Conservation (phyloP, 129 eudicot genomes). For the Flaveria linearis region DNA sequence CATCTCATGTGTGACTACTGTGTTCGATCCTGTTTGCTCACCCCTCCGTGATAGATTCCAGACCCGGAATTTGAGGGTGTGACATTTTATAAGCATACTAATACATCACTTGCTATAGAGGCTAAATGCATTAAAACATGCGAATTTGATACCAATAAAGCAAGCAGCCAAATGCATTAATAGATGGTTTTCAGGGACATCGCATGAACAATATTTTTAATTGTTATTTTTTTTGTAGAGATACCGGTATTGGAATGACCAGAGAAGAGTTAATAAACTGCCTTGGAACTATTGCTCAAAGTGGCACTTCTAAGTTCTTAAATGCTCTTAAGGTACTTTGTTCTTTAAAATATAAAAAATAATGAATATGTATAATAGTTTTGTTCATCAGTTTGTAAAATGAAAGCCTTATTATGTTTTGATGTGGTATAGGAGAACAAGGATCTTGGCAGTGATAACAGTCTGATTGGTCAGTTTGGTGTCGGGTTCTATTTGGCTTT, state of each 20-base stretch:
- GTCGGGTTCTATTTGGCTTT: slow-evolving; percentile 98
- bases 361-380: not conserved
- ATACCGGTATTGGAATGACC: slow-evolving; percentile 96
- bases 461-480: slow-evolving; percentile 97
- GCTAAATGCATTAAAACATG: no score
- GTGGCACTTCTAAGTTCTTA: slow-evolving; percentile 93
- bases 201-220: not conserved
- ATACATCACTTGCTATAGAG: no score
- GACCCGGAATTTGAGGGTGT: no score
- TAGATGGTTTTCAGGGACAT: no score
- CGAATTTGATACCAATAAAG: no score
- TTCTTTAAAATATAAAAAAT: not conserved
- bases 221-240: slow-evolving; percentile 53
- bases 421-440: slow-evolving; percentile 67
- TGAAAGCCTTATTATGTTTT: not conserved
- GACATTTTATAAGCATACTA: no score
- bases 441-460: slow-evolving; percentile 81
- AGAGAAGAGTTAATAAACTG: slow-evolving; percentile 88
- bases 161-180: no score
- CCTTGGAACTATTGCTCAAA: slow-evolving; percentile 98
- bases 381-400: not conserved
- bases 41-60: no score
- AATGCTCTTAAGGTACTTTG: slow-evolving; percentile 81
- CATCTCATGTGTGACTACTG: no score
- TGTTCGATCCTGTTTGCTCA: no score